Evolutionary conservation across 805 yeast genomes (phyloP).

Genomic region (Peterozyma toletana): DNA sequence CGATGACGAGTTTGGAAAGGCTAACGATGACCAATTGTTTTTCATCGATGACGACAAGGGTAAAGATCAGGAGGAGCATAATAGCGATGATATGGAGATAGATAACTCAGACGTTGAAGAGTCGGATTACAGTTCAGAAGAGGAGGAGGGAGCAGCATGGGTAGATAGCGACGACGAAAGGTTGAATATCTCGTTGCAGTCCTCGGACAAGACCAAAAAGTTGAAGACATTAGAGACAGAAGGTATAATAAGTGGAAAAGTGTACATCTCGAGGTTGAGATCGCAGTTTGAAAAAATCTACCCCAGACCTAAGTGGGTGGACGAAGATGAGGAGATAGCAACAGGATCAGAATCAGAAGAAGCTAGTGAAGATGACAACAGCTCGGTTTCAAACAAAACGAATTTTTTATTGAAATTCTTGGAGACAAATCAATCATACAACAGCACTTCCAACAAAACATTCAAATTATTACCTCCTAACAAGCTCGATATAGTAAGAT

Average conservation of each 20-base stretch:
- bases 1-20: conserved; percentile 25
- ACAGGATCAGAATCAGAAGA: conserved; percentile 14
- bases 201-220: conserved; percentile 59
- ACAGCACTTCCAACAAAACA: conserved; percentile 21
- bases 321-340: conserved; percentile 47
- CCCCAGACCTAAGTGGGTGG: conserved; percentile 82
- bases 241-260: conserved; percentile 24
- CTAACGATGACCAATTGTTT: conserved; percentile 45
- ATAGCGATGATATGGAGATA: conserved; percentile 21
- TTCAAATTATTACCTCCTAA: conserved; percentile 60
- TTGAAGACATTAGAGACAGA: conserved; percentile 48
- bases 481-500: conserved; percentile 66
- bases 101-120: conserved; percentile 25
- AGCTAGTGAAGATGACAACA: conserved; percentile 5
- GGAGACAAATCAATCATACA: conserved; percentile 22
- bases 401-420: conserved; percentile 25
- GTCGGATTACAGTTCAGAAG: conserved; percentile 19
- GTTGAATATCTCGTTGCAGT: conserved; percentile 49
- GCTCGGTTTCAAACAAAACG: conserved; percentile 16
- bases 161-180: conserved; percentile 86
- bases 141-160: conserved; percentile 52
- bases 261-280: conserved; percentile 28
- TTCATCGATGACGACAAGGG: conserved; percentile 43
- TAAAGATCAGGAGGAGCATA: conserved; percentile 15
- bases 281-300: conserved; percentile 65